These are phyloP conservation scores for Saturnispora halmiae DNA, from an alignment of 805 yeast genomes.

Conservation along the genomic window DNA sequence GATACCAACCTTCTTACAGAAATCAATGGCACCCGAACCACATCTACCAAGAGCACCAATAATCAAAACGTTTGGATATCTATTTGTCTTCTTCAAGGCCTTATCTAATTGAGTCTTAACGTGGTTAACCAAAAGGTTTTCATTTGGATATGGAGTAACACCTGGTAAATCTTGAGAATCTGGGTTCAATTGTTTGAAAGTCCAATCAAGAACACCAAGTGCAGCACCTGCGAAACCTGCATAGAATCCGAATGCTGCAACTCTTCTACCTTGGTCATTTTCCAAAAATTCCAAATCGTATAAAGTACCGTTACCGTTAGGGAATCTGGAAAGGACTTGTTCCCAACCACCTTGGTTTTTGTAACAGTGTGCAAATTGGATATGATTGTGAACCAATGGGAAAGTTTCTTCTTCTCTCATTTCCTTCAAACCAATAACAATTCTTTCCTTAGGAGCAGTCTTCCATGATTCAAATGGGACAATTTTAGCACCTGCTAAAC, in stretches of 20 bases:
- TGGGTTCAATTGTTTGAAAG: slow-evolving; percentile 70
- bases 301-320: slow-evolving; percentile 80
- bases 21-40: slow-evolving; percentile 92
- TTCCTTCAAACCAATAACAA: slow-evolving; percentile 90
- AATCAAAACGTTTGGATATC: slow-evolving; percentile 69
- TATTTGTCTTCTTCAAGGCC: slow-evolving; percentile 53
- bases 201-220: slow-evolving; percentile 89
- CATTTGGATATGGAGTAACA: slow-evolving; percentile 76
- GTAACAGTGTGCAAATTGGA: slow-evolving; percentile 98
- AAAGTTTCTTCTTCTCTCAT: slow-evolving; percentile 80
- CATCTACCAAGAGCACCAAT: slow-evolving; percentile 99
- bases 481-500: slow-evolving; percentile 69
- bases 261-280: slow-evolving; percentile 94
- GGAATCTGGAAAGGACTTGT: slow-evolving; percentile 80
- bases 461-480: slow-evolving; percentile 95
- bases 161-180: slow-evolving; percentile 67
- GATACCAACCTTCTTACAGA: slow-evolving; percentile 73
- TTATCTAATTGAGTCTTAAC: slow-evolving; percentile 49
- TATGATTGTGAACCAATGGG: slow-evolving; percentile 92
- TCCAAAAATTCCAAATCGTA: slow-evolving; percentile 93
- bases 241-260: slow-evolving; percentile 98
- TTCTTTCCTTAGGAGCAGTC: slow-evolving; percentile 79
- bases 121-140: slow-evolving; percentile 61
- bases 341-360: slow-evolving; percentile 97
- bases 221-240: slow-evolving; percentile 99